Percentiles rank a stretch among this genome's conserved stretches.
Evolutionary conservation across 1,284 basidiomycete species (phyloP).

Genomic region (Ganoderma sp.): DNA sequence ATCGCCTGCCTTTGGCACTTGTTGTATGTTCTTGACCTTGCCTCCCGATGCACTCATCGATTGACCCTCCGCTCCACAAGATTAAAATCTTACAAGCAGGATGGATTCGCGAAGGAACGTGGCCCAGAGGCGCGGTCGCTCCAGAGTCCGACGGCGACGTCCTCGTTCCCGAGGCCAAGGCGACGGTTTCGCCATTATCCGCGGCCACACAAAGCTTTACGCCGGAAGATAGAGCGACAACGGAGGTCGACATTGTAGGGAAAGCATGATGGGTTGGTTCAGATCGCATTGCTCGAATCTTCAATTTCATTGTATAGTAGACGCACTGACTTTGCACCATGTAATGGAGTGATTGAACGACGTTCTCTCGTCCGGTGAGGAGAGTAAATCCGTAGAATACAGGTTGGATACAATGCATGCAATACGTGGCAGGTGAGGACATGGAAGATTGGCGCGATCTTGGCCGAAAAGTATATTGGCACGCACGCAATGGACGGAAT

Average conservation of each 20-base stretch:
- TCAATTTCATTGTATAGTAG: constrained; percentile 10
- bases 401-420: constrained; percentile 24
- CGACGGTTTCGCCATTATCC: constrained; percentile 12
- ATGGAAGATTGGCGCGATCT: background rate
- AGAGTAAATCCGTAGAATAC: constrained; percentile 13
- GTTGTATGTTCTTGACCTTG: constrained; percentile 54
- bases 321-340: constrained; percentile 20
- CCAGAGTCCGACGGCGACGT: constrained; percentile 64
- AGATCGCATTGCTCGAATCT: constrained; percentile 8
- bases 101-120: constrained; percentile 76
- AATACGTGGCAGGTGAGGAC: constrained; percentile 13
- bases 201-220: constrained; percentile 13
- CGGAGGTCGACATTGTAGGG: background rate
- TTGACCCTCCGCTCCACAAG: constrained; percentile 44
- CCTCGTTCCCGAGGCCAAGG: constrained; percentile 3
- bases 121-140: constrained; percentile 64
- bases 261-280: constrained; percentile 1
- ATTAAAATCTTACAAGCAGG: constrained; percentile 73
- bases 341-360: background rate
- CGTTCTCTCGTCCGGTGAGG: background rate
- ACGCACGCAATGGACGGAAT: constrained; percentile 10
- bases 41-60: background rate
- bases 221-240: constrained; percentile 11
- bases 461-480: constrained; percentile 47
- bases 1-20: constrained; percentile 60